phyloP scores from a whole-genome alignment of 768 basidiomycete genomes.

The Tephrocybe sp. region DNA sequence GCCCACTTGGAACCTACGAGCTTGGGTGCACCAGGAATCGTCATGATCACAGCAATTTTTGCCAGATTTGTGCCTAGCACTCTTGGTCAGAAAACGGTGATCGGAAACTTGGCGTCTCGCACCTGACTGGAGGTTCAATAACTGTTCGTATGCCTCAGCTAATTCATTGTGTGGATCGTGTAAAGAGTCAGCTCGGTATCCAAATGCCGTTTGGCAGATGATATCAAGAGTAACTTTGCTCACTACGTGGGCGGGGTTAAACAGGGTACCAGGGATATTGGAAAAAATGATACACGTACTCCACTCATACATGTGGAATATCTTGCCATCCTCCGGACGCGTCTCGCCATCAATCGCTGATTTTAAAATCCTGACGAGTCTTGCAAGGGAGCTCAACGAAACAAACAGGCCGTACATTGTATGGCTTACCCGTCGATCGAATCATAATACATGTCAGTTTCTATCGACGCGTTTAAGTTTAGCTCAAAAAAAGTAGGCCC shows the following conservation, averaged over 20 bases:
- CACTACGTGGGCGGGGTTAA: constrained; percentile 29
- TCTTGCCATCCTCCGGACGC: constrained; percentile 25
- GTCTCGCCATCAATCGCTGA: constrained; percentile 26
- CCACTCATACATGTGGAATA: constrained; percentile 45
- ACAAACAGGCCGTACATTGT: neutral
- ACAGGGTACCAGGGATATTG: neutral
- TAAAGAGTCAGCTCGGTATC: constrained; percentile 44
- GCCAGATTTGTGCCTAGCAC: constrained; percentile 32
- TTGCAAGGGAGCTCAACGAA: constrained; percentile 8
- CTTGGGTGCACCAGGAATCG: constrained; percentile 33
- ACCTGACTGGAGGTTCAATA: constrained; percentile 42
- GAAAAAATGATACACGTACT: constrained; percentile 31
- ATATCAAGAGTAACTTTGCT: constrained; percentile 54
- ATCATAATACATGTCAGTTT: constrained; percentile 48
- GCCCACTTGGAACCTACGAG: constrained; percentile 36
- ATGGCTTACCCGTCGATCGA: constrained; percentile 40
- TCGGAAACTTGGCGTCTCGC: neutral
- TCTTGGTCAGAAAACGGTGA: neutral
- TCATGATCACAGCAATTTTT: constrained; percentile 32
- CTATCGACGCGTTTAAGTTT: constrained; percentile 18
- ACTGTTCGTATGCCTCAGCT: constrained; percentile 45
- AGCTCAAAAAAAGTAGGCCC: neutral
- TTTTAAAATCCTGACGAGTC: constrained; percentile 37
- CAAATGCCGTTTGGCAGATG: constrained; percentile 51
- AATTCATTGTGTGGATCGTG: constrained; percentile 47